These are phyloP conservation scores for Ligustrum vulgare DNA, from an alignment of 257 asterid genomes.

Conservation along the genomic window DNA sequence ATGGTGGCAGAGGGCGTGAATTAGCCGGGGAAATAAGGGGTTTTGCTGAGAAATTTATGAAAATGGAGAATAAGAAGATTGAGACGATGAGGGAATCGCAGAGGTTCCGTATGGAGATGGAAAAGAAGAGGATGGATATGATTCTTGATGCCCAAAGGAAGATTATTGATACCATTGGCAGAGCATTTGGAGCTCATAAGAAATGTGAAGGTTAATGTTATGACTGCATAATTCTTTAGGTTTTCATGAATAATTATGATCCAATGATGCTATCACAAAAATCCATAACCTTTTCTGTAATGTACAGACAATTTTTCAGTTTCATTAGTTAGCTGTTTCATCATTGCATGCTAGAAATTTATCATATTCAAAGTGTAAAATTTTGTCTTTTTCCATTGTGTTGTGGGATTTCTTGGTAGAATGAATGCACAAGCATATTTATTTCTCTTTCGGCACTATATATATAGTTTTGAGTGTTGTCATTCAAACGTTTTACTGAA, in stretches of 20 bases:
- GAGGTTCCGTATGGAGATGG: constrained; percentile 74
- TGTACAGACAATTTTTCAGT: constrained; percentile 23
- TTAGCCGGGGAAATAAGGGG: constrained; percentile 72
- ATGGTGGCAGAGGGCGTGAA: constrained; percentile 40
- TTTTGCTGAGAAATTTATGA: constrained; percentile 75
- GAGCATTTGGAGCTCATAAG: constrained; percentile 61
- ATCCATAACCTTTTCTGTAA: constrained; percentile 11
- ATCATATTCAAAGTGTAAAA: not conserved
- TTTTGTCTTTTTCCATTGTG: not conserved
- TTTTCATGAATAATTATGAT: constrained; percentile 4
- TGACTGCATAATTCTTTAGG: constrained; percentile 2
- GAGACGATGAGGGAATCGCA: constrained; percentile 77
- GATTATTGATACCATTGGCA: constrained; percentile 60
- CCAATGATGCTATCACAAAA: constrained; percentile 17
- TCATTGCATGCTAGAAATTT: constrained; percentile 10
- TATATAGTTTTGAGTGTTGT: not conserved
- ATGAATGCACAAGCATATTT: not conserved
- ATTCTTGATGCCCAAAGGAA: constrained; percentile 72
- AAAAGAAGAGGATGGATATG: constrained; percentile 86
- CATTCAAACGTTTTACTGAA: not conserved
- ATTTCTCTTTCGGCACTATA: not conserved
- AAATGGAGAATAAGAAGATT: constrained; percentile 75
- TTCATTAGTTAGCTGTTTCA: constrained; percentile 19
- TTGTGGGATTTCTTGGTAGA: not conserved
- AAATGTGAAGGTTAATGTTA: constrained; percentile 34